phyloP scores from a whole-genome alignment of 2,329 filamentous ascomycete species.

The Penicillium sp. region DNA sequence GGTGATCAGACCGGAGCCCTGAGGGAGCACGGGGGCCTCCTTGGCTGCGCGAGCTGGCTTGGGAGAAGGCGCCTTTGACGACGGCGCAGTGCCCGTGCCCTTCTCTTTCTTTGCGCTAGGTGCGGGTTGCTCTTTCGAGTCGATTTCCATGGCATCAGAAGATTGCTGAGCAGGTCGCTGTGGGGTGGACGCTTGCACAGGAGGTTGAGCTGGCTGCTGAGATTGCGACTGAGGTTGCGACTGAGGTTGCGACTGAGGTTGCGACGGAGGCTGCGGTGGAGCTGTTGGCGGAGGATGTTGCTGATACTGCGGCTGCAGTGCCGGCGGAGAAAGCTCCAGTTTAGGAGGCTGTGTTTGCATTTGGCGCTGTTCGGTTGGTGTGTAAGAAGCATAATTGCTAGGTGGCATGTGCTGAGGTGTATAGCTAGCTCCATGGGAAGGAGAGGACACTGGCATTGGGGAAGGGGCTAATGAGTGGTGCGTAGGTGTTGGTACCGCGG shows the following conservation, averaged over 20 bases:
- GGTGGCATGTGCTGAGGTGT: conserved; percentile 16
- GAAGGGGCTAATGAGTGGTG: conserved; percentile 25
- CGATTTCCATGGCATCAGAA: conserved; percentile 34
- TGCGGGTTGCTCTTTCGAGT: conserved; percentile 28
- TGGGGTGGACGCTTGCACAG: conserved; percentile 16
- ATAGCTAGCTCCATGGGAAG: conserved; percentile 20
- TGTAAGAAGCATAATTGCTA: conserved; percentile 20
- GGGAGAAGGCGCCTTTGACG: conserved; percentile 54
- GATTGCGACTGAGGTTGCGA: conserved; percentile 9
- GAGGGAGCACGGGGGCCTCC: conserved; percentile 56
- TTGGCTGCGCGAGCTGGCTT: conserved; percentile 55
- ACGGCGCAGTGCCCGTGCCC: conserved; percentile 46
- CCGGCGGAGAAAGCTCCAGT: conserved; percentile 18
- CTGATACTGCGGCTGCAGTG: conserved; percentile 19
- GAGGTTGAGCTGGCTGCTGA: conserved; percentile 6
- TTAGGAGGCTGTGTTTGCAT: conserved; percentile 24
- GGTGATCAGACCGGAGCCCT: conserved; percentile 63
- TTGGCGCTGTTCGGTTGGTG: conserved; percentile 25
- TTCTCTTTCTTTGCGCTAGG: conserved; percentile 43
- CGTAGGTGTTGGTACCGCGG: conserved; percentile 25
- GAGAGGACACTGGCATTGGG: conserved; percentile 23
- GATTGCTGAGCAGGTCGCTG: conserved; percentile 13
- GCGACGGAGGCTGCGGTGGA: background rate
- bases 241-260: background rate
- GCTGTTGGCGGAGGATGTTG: conserved; percentile 7